phyloP scores from a whole-genome alignment of 257 asterid species.

The Capsicum chinense region DNA sequence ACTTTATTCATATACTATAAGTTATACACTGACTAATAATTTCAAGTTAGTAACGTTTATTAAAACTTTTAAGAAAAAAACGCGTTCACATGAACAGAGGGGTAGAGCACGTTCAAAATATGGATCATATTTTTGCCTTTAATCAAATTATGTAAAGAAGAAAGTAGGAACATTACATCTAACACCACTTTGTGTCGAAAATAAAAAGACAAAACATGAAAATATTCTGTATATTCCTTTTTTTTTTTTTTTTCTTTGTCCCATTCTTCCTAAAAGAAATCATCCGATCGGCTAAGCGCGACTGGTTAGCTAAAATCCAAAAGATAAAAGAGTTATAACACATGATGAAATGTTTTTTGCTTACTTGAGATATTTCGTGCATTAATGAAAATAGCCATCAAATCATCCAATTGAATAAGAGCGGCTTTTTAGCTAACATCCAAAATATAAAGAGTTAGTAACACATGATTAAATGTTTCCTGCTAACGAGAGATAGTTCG shows the following conservation, averaged over 20 bases:
- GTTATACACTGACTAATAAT: neutral
- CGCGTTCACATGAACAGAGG: slow-evolving; percentile 5
- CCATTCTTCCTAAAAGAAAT: neutral
- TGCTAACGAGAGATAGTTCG: too few species aligned
- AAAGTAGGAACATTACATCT: neutral
- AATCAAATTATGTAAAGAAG: neutral
- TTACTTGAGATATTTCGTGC: too few species aligned
- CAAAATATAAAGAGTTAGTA: too few species aligned
- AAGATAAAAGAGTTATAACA: too few species aligned
- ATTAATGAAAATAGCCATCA: neutral
- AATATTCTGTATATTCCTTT: neutral
- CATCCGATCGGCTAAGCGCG: neutral
- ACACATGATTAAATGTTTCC: too few species aligned
- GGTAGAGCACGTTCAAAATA: slow-evolving; percentile 38
- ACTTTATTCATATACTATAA: neutral
- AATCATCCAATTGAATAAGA: neutral
- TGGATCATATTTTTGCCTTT: neutral
- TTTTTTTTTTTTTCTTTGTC: neutral
- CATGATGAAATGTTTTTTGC: too few species aligned
- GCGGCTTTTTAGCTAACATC: too few species aligned
- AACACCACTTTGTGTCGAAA: neutral
- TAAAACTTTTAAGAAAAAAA: neutral
- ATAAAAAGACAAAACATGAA: slow-evolving; percentile 8
- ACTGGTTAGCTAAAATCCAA: too few species aligned
- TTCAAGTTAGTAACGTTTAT: neutral